A percentile compares a stretch with the other conserved stretches of the same genome.
phyloP scores from a whole-genome alignment of 352 stramenopile genomes.

The Pythium myriotylum region DNA sequence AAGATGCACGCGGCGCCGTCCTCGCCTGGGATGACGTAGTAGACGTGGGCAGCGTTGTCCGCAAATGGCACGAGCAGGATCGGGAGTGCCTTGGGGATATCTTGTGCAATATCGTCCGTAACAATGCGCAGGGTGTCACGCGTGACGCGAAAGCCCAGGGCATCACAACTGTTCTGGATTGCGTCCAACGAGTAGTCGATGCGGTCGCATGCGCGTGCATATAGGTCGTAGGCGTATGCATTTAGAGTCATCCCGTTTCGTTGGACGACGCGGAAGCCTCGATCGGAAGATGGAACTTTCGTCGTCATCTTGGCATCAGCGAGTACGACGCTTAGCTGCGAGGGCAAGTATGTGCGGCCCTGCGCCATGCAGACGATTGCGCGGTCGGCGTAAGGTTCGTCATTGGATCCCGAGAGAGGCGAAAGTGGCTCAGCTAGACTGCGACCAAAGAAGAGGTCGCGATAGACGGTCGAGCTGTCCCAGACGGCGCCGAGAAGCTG shows the following conservation, averaged over 20 bases:
- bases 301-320: conserved; percentile 1
- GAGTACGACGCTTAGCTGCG: conserved; percentile 1
- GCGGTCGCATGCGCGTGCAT: conserved; percentile 11
- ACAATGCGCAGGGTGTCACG: conserved; percentile 22
- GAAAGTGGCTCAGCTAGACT: not conserved
- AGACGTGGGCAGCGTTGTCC: conserved; percentile 17
- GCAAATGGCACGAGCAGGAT: conserved; percentile 30
- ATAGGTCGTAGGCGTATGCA: not conserved
- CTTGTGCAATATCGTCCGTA: not conserved
- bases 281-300: not conserved
- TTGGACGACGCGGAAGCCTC: conserved; percentile 31
- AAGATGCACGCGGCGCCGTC: conserved; percentile 28
- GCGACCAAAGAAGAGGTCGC: not conserved
- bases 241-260: conserved; percentile 12
- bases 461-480: not conserved
- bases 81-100: conserved; percentile 21
- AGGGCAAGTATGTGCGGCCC: conserved; percentile 1
- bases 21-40: conserved; percentile 17
- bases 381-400: conserved; percentile 16
- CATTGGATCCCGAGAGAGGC: not conserved
- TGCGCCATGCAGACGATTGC: conserved; percentile 4
- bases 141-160: conserved; percentile 29
- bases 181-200: conserved; percentile 16
- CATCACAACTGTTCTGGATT: conserved; percentile 23
- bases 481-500: conserved; percentile 1